Conservation (phyloP, 352 stramenopile species). For the Phytophthora crassamura region DNA sequence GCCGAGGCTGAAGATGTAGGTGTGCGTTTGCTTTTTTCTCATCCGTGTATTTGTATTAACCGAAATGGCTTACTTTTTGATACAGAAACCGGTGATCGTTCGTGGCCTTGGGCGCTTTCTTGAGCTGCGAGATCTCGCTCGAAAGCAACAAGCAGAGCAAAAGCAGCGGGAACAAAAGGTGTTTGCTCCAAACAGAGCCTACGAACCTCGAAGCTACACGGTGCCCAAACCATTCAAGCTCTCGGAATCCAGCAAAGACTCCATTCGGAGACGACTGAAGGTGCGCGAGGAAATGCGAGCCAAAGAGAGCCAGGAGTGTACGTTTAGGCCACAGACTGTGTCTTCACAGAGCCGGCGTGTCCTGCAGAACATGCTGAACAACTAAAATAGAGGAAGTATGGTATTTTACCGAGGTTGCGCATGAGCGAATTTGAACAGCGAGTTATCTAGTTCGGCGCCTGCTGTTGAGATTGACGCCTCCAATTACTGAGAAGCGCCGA, state of each 20-base stretch:
- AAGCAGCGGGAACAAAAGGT: conserved; percentile 68
- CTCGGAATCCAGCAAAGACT: conserved; percentile 63
- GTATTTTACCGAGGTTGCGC: no score
- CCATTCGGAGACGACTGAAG: conserved; percentile 51
- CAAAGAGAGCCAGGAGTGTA: conserved; percentile 67
- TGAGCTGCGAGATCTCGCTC: conserved; percentile 75
- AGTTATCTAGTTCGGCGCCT: no score
- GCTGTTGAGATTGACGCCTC: conserved; percentile 11
- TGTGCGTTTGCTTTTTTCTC: background rate
- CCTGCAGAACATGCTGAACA: conserved; percentile 57
- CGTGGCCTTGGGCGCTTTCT: conserved; percentile 81
- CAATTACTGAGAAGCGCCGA: no score
- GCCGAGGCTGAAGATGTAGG: conserved; percentile 19
- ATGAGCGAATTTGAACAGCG: no score
- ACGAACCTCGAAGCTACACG: conserved; percentile 79
- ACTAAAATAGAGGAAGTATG: conserved; percentile 15
- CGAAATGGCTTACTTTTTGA: background rate
- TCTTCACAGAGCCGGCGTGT: conserved; percentile 61
- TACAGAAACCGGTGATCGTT: conserved; percentile 69
- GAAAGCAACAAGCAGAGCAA: conserved; percentile 68
- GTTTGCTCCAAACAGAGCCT: conserved; percentile 59
- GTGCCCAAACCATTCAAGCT: conserved; percentile 81
- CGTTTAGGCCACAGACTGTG: conserved; percentile 62
- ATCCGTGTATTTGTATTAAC: background rate
- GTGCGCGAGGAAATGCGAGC: conserved; percentile 56